phyloP scores from a whole-genome alignment of 176 grass and related monocot genomes.

The Aegilops tauschii region DNA sequence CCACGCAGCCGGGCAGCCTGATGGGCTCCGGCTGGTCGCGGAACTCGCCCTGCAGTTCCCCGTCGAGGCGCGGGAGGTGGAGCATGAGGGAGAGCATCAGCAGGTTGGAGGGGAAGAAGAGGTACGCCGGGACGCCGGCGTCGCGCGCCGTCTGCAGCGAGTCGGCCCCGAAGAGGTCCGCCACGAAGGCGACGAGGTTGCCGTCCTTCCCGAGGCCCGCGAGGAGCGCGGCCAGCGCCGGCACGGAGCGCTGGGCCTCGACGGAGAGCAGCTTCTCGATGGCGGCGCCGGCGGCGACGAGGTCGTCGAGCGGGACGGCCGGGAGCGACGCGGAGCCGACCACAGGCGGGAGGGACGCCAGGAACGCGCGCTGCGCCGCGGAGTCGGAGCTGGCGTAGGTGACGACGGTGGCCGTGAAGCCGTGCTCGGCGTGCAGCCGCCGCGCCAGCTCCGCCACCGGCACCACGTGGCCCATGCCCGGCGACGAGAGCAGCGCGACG shows the following conservation, averaged over 20 bases:
- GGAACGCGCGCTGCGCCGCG: constrained; percentile 22
- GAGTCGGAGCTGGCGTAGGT: constrained; percentile 31
- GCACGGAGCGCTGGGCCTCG: neutral
- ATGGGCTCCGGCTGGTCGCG: constrained; percentile 42
- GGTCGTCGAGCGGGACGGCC: constrained; percentile 16
- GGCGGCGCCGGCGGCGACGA: constrained; percentile 22
- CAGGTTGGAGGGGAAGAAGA: constrained; percentile 60
- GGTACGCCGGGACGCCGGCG: constrained; percentile 37
- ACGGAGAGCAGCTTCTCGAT: constrained; percentile 52
- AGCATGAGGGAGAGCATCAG: constrained; percentile 52
- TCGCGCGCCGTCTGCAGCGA: constrained; percentile 31
- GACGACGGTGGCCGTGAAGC: constrained; percentile 52
- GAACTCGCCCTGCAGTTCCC: constrained; percentile 21
- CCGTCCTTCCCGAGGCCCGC: neutral
- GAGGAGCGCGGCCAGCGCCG: constrained; percentile 6
- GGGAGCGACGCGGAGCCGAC: constrained; percentile 38
- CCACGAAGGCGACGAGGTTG: constrained; percentile 47
- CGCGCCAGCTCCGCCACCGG: constrained; percentile 55
- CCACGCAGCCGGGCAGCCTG: constrained; percentile 49
- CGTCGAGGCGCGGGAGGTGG: constrained; percentile 42
- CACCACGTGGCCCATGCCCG: constrained; percentile 58
- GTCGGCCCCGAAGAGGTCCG: constrained; percentile 53
- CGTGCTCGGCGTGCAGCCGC: constrained; percentile 34
- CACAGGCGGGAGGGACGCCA: constrained; percentile 20
- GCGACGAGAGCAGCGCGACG: constrained; percentile 44